Evolutionary conservation across 805 yeast species (phyloP), one percentile per base, ranked within the genome.

Genomic region (Candida sphagnicola): DNA sequence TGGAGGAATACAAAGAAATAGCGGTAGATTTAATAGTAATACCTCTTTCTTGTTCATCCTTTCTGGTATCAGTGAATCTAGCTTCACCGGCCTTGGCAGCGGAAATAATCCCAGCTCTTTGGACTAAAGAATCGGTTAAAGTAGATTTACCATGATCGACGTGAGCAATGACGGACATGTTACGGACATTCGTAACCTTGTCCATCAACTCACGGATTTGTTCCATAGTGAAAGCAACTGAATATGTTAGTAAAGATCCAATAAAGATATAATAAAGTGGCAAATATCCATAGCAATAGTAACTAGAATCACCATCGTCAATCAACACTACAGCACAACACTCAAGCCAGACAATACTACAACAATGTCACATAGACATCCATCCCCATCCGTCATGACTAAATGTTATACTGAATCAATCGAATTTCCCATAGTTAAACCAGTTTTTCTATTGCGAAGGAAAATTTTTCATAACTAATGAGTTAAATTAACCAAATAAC

Each of bases 21-120:
- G 99, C 99, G 51, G 99, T 91, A 48, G 98, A 91, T 82, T 91
- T 91, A 72, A 91, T 91, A 56, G 99, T 91, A 65, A 91, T 93
- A 90, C 99, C 99, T 82, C 99, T 86, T 77, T 90, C 97, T 80
- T 91, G 98, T 78, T 93, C 98, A 75, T 93, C 98, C 80, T 90
- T 89, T 85, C 99, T 89, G 81, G 99, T 91, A 77, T 91, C 99
- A 63, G 86, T 93, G 84, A 91, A 93, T 78, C 99, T 90, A 62
- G 98, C 99, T 68, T 93, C 98, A 84, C 99, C 99, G 51, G 99
- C 99, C 79, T 88, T 88, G 65, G 96, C 97, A 64, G 99, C 97
- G 43, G 98, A 93, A 65, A 91, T 91, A 73, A 93, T 91, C 88
- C 99, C 99, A 58, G 99, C 99, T 66, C 84, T 85, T 80, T 91